Percentiles rank a stretch among this genome's conserved stretches.
These are phyloP conservation scores for Rusavskia elegans DNA, from an alignment of 495 filamentous ascomycete species.

Conservation along the genomic window DNA sequence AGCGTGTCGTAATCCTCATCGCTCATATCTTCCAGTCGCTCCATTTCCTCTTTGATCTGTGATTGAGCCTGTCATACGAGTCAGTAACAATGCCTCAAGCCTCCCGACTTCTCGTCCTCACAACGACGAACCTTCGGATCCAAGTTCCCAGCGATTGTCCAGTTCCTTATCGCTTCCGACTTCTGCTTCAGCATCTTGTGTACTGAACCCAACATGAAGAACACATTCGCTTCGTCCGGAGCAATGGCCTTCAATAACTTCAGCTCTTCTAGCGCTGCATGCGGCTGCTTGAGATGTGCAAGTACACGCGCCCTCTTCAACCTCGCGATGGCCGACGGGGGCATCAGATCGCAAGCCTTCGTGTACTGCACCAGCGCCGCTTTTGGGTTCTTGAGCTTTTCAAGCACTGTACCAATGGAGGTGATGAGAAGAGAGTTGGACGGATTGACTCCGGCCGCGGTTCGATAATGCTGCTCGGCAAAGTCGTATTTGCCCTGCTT, in stretches of 20 bases:
- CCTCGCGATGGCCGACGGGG: slow-evolving; percentile 60
- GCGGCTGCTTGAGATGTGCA: slow-evolving; percentile 54
- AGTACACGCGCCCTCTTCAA: slow-evolving; percentile 86
- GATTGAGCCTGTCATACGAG: slow-evolving; percentile 49
- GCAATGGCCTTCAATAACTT: slow-evolving; percentile 73
- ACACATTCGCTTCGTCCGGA: slow-evolving; percentile 89
- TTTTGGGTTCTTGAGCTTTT: slow-evolving; percentile 66
- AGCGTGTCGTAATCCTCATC: slow-evolving; percentile 45
- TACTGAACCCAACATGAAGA: slow-evolving; percentile 76
- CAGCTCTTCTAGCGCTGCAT: slow-evolving; percentile 61
- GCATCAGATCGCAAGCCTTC: slow-evolving; percentile 66
- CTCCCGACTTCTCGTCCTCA: too few species aligned
- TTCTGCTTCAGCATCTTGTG: slow-evolving; percentile 72
- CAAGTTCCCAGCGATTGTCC: slow-evolving; percentile 84
- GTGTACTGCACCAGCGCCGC: slow-evolving; percentile 67
- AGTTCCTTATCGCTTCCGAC: slow-evolving; percentile 70
- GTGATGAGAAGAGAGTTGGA: slow-evolving; percentile 80
- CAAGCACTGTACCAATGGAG: slow-evolving; percentile 76
- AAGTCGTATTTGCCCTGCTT: slow-evolving; percentile 85
- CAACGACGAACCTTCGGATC: slow-evolving; percentile 77
- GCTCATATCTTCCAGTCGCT: slow-evolving; percentile 71
- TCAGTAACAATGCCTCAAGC: too few species aligned
- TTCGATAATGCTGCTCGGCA: slow-evolving; percentile 78
- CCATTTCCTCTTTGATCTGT: slow-evolving; percentile 87
- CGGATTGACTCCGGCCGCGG: slow-evolving; percentile 74